Conservation (phyloP, 495 filamentous ascomycete genomes). For the Glarea lozoyensis region DNA sequence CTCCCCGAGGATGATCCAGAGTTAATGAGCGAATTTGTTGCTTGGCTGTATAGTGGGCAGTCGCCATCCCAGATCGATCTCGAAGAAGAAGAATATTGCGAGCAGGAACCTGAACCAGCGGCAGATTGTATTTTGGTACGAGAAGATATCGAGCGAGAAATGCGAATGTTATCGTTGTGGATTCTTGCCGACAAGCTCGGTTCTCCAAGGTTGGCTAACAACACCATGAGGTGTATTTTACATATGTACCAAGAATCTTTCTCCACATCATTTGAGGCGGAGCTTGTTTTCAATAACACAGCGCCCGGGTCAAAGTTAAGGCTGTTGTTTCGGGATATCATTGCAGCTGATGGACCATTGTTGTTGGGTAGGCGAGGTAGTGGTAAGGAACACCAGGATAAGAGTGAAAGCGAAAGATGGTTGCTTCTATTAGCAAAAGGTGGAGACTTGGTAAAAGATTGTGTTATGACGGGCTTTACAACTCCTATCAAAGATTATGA, state of each 20-base stretch:
- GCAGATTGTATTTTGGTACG: too few species aligned
- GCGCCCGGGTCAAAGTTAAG: not conserved
- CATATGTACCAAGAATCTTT: not conserved
- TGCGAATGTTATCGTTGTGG: too few species aligned
- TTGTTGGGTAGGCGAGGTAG: too few species aligned
- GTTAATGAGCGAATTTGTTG: not conserved
- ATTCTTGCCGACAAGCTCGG: not conserved
- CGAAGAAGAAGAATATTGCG: too few species aligned
- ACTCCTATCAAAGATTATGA: not conserved
- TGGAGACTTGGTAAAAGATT: not conserved
- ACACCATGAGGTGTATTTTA: not conserved
- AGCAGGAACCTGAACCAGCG: too few species aligned
- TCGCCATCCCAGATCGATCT: not conserved
- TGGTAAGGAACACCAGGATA: too few species aligned
- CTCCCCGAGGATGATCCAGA: not conserved
- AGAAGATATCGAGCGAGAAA: too few species aligned
- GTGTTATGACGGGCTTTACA: not conserved
- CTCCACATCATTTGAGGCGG: too few species aligned
- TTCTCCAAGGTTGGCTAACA: not conserved
- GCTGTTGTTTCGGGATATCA: not conserved
- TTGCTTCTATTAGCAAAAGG: not conserved
- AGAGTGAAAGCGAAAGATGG: not conserved
- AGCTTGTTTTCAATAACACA: not conserved
- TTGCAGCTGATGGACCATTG: not conserved
- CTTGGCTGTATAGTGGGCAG: not conserved